phyloP scores from a whole-genome alignment of 768 basidiomycete genomes.

The Suillus weaverae region DNA sequence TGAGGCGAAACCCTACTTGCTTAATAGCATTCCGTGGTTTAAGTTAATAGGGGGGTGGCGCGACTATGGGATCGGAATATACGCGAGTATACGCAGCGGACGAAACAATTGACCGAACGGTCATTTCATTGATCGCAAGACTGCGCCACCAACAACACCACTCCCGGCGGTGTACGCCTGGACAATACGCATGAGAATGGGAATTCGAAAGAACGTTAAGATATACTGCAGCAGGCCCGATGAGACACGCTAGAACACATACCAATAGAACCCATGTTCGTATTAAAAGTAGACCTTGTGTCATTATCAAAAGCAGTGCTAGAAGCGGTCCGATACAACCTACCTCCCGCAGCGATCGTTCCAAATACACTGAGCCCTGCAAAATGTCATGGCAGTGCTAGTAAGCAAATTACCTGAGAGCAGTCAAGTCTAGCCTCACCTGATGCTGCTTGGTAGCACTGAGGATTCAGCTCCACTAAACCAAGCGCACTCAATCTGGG shows the following conservation, averaged over 20 bases:
- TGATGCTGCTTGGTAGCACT: slow-evolving; percentile 3
- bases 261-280: slow-evolving; percentile 4
- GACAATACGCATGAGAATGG: not conserved
- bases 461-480: not conserved
- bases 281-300: slow-evolving; percentile 2
- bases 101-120: not conserved
- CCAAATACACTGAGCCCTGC: slow-evolving; percentile 1
- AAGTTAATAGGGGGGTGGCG: slow-evolving; percentile 4
- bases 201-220: not conserved
- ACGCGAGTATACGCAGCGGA: not conserved
- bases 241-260: not conserved
- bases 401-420: not conserved
- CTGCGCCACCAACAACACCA: not conserved
- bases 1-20: slow-evolving; percentile 18
- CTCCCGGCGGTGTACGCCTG: slow-evolving; percentile 2
- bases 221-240: slow-evolving; percentile 4
- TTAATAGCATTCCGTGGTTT: not conserved
- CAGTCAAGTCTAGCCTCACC: not conserved
- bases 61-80: not conserved
- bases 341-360: slow-evolving; percentile 1
- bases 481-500: not conserved
- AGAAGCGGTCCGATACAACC: not conserved
- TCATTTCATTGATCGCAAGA: slow-evolving; percentile 7
- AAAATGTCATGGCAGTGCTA: not conserved
- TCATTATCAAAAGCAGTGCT: not conserved